These are phyloP conservation scores for Populus tomentosa DNA, from an alignment of 441 rosid species.

Conservation along the genomic window DNA sequence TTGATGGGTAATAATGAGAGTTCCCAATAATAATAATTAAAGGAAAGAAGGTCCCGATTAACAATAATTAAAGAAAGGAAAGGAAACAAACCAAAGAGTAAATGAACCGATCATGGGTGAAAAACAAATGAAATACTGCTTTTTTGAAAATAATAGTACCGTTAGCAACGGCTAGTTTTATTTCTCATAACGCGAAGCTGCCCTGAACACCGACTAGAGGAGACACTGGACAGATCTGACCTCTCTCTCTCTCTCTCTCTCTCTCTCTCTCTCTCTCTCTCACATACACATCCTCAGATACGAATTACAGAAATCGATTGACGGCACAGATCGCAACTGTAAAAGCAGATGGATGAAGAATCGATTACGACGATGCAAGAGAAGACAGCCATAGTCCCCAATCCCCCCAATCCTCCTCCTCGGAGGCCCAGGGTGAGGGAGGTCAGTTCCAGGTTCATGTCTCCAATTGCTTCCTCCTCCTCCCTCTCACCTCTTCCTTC, in stretches of 20 bases:
- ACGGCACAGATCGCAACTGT: not conserved
- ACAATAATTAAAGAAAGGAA: not conserved
- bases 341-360: not conserved
- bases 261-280: not conserved
- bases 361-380: conserved; percentile 8
- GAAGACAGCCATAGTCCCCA: not conserved
- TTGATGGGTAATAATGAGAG: not conserved
- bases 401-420: conserved; percentile 38
- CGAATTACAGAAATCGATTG: no score
- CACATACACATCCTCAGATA: not conserved
- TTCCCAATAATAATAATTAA: not conserved
- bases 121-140: not conserved
- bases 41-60: not conserved
- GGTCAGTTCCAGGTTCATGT: conserved; percentile 81
- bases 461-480: conserved; percentile 46
- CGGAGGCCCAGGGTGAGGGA: conserved; percentile 81
- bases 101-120: not conserved
- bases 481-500: conserved; percentile 40
- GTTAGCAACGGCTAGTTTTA: not conserved
- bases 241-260: not conserved
- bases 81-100: not conserved
- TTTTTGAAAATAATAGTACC: not conserved
- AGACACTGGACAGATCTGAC: not conserved
- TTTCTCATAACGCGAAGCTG: not conserved
- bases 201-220: not conserved